Conservation (phyloP, 192 early-diverging fungal species). For the Coemansia sp. region DNA sequence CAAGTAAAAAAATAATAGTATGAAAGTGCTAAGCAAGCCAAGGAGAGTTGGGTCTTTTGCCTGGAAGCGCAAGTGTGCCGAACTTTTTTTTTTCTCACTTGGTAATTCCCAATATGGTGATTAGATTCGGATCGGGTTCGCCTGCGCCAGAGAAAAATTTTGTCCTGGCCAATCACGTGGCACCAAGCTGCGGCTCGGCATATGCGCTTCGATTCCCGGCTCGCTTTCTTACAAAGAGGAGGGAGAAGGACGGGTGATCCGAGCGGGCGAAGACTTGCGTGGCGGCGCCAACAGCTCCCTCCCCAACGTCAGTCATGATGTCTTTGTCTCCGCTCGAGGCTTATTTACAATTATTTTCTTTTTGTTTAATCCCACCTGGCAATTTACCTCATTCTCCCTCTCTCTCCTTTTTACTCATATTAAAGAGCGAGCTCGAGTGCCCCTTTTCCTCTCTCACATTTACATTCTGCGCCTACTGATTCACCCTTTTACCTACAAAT, state of each 20-base stretch:
- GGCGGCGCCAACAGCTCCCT: no score
- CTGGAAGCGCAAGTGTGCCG: neutral
- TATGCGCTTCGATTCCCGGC: neutral
- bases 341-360: neutral
- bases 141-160: conserved; percentile 2
- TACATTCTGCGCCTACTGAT: neutral
- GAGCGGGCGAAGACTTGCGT: no score
- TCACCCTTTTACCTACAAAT: conserved; percentile 12
- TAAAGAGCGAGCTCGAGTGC: conserved; percentile 6
- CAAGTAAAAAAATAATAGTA: neutral
- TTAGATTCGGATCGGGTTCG: neutral
- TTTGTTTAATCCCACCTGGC: neutral
- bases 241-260: neutral
- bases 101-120: neutral
- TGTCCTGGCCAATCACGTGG: neutral
- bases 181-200: neutral
- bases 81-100: conserved; percentile 6
- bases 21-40: neutral
- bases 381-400: conserved; percentile 1
- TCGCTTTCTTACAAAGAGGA: neutral
- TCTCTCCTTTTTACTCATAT: conserved; percentile 2
- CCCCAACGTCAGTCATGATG: neutral
- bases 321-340: neutral
- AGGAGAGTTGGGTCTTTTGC: neutral
- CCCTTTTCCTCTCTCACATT: conserved; percentile 3